Evolutionary conservation across 2,329 filamentous ascomycete species (phyloP).

Genomic region (Beauveria bassiana): DNA sequence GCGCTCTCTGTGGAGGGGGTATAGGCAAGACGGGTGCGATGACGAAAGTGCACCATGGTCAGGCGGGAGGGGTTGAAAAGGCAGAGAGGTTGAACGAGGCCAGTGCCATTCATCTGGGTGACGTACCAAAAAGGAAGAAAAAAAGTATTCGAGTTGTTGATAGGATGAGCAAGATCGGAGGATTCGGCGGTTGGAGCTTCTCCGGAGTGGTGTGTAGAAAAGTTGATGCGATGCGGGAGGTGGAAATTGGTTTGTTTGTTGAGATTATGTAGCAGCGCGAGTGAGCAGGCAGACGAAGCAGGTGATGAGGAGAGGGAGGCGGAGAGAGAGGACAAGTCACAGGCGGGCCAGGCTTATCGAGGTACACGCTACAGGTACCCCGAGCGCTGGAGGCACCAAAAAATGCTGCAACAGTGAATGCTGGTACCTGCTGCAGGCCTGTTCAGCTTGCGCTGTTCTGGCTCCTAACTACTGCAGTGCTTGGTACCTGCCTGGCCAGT

Average conservation of each 20-base stretch:
- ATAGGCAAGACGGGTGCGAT: background rate
- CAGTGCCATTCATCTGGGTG: background rate
- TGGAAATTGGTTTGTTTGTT: constrained; percentile 12
- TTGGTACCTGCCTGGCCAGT: background rate
- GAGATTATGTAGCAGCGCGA: constrained; percentile 9
- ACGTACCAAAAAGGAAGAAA: constrained; percentile 2
- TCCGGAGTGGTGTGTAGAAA: constrained; percentile 6
- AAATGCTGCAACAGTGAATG: background rate
- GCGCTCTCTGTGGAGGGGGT: background rate
- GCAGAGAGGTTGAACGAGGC: background rate
- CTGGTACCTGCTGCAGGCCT: background rate
- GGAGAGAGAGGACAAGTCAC: background rate
- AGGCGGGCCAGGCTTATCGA: background rate
- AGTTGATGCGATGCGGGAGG: constrained; percentile 1
- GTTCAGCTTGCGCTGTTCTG: background rate
- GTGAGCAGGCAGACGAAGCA: background rate
- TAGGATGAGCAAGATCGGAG: constrained; percentile 1
- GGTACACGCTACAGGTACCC: background rate
- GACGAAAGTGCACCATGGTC: background rate
- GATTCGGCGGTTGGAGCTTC: constrained; percentile 3
- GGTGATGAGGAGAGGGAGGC: background rate
- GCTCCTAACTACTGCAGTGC: background rate
- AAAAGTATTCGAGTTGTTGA: background rate
- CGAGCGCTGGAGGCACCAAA: background rate
- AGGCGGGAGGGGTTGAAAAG: constrained; percentile 4